Evolutionary conservation across 2,329 filamentous ascomycete genomes (phyloP).

Genomic region (Aspergillus cejpii): DNA sequence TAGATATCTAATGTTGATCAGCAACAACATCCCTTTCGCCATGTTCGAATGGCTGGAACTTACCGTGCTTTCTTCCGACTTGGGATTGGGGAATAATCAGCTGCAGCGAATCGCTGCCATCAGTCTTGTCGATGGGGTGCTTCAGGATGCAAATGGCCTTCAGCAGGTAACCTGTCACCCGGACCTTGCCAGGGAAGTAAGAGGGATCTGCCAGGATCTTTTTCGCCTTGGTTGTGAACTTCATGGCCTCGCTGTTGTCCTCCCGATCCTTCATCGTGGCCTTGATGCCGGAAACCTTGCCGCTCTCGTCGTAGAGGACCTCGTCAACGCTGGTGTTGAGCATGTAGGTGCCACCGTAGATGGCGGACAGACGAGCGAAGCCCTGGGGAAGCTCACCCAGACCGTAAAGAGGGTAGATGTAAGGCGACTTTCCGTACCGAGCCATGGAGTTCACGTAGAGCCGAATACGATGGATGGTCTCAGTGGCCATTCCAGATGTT

Average conservation of each 20-base stretch:
- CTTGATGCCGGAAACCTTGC: constrained; percentile 91
- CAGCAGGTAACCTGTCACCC: constrained; percentile 79
- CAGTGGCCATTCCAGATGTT: constrained; percentile 64
- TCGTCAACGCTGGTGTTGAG: constrained; percentile 93
- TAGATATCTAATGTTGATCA: constrained; percentile 66
- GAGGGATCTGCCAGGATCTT: constrained; percentile 94
- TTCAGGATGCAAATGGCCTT: constrained; percentile 97
- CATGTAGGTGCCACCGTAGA: constrained; percentile 99
- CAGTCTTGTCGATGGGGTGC: constrained; percentile 86
- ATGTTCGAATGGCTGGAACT: constrained; percentile 23
- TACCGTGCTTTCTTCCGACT: constrained; percentile 92
- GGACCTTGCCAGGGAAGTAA: constrained; percentile 88
- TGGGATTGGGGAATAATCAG: constrained; percentile 97
- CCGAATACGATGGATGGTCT: constrained; percentile 84
- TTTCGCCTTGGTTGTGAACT: constrained; percentile 92
- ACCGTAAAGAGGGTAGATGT: constrained; percentile 98
- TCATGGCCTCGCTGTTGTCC: constrained; percentile 67
- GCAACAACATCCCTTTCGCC: constrained; percentile 1
- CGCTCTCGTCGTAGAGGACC: constrained; percentile 66
- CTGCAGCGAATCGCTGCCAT: constrained; percentile 81
- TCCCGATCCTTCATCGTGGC: constrained; percentile 89
- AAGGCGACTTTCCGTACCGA: constrained; percentile 95
- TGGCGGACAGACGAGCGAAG: constrained; percentile 93
- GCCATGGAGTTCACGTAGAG: constrained; percentile 97
- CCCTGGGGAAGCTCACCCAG: constrained; percentile 95